phyloP scores from a whole-genome alignment of 2,329 filamentous ascomycete genomes.

The Xylariaceae sp. region DNA sequence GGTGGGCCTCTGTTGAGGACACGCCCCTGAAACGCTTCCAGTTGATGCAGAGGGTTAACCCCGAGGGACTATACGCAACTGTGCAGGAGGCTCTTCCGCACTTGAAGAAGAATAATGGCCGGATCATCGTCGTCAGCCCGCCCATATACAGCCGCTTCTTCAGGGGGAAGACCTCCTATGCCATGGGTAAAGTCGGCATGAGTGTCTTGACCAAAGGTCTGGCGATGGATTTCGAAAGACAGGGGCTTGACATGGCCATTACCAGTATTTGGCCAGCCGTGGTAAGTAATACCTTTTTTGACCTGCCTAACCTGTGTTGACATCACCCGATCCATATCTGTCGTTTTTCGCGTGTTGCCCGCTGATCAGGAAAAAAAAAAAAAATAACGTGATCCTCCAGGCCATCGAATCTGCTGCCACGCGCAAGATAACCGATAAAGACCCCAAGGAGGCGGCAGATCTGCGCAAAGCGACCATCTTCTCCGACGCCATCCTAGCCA shows the following conservation, averaged over 20 bases:
- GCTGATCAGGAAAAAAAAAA: too few relatives aligned
- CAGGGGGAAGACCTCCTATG: constrained; percentile 78
- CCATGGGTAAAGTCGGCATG: constrained; percentile 75
- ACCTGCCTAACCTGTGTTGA: too few relatives aligned
- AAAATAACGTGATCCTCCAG: constrained; percentile 13
- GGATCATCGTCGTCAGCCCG: constrained; percentile 72
- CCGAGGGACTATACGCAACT: constrained; percentile 67
- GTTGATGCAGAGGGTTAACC: constrained; percentile 70
- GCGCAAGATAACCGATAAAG: constrained; percentile 11
- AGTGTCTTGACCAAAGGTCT: constrained; percentile 74
- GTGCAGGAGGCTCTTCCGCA: constrained; percentile 64
- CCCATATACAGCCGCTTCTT: constrained; percentile 85
- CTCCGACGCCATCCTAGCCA: constrained; percentile 70
- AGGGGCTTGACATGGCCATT: constrained; percentile 67
- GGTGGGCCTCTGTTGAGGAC: constrained; percentile 69
- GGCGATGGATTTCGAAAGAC: constrained; percentile 71
- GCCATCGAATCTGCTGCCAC: constrained; percentile 57
- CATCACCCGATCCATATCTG: too few relatives aligned
- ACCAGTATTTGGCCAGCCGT: constrained; percentile 78
- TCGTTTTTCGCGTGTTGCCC: too few relatives aligned
- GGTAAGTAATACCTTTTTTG: constrained; percentile 39
- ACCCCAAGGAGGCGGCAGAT: constrained; percentile 45
- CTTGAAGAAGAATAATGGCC: constrained; percentile 51
- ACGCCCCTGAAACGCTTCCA: constrained; percentile 73
- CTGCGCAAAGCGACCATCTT: constrained; percentile 69